Conservation (phyloP, 2,329 filamentous ascomycete species). For the Cyclaneusma minus region DNA sequence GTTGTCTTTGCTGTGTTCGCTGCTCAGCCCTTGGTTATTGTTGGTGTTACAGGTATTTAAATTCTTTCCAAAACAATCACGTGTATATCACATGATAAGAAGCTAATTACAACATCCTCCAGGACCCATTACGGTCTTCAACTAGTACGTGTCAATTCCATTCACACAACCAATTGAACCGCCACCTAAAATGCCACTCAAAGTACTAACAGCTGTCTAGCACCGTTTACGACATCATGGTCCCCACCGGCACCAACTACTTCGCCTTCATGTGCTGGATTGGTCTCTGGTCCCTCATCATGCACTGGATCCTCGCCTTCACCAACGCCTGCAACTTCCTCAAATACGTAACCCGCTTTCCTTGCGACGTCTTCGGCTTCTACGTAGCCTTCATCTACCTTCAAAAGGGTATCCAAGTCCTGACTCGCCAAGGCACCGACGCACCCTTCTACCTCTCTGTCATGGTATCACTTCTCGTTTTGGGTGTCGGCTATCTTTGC, state of each 20-base stretch:
- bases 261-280: conserved; percentile 89
- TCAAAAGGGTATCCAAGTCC: conserved; percentile 78
- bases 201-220: too few relatives aligned
- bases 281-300: conserved; percentile 70
- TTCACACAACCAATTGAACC: too few relatives aligned
- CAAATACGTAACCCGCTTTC: conserved; percentile 81
- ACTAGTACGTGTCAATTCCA: conserved; percentile 40
- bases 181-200: neutral
- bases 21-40: conserved; percentile 77
- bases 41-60: conserved; percentile 67
- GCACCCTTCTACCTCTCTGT: conserved; percentile 65
- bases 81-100: conserved; percentile 5
- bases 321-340: conserved; percentile 80
- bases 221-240: conserved; percentile 81
- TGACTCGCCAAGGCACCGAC: conserved; percentile 55
- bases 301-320: conserved; percentile 72
- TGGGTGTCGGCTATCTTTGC: conserved; percentile 61
- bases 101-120: too few relatives aligned
- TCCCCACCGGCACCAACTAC: conserved; percentile 62
- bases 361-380: conserved; percentile 87
- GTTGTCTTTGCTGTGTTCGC: conserved; percentile 69
- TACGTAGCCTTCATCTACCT: conserved; percentile 88
- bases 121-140: conserved; percentile 86
- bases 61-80: conserved; percentile 1
- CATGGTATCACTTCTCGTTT: conserved; percentile 59